A percentile compares a stretch with the other conserved stretches of the same genome.
phyloP scores from a whole-genome alignment of 176 grass and related monocot genomes.

The Eleusine indica region DNA sequence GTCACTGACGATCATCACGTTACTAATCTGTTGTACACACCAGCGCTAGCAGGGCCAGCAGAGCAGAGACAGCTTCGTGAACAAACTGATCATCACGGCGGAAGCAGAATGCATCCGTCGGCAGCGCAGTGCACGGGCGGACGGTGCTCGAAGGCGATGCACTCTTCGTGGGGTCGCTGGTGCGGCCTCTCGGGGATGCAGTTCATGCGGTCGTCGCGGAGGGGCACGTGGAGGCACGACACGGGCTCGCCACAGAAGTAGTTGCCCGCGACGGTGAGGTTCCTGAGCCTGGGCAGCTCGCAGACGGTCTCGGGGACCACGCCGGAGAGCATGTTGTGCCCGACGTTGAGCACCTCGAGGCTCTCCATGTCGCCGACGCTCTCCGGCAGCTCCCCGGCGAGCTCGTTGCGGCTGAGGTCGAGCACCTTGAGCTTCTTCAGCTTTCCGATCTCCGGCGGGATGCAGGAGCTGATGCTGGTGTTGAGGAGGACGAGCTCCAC shows the following conservation, averaged over 20 bases:
- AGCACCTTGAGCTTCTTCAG: conserved; percentile 78
- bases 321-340: conserved; percentile 69
- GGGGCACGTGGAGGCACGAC: conserved; percentile 61
- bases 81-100: background rate
- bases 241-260: conserved; percentile 80
- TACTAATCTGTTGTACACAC: no score
- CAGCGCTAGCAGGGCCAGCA: no score
- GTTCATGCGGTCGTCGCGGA: conserved; percentile 70
- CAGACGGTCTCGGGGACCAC: conserved; percentile 67
- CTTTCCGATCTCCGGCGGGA: conserved; percentile 74
- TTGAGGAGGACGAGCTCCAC: conserved; percentile 79
- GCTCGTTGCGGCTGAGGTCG: conserved; percentile 81
- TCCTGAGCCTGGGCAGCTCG: conserved; percentile 61
- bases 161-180: conserved; percentile 72
- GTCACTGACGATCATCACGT: no score
- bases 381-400: conserved; percentile 71
- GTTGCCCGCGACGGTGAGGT: conserved; percentile 81
- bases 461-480: conserved; percentile 77
- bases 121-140: conserved; percentile 72
- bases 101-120: conserved; percentile 62
- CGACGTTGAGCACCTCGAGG: conserved; percentile 86
- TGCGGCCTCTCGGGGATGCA: conserved; percentile 74
- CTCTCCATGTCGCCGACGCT: conserved; percentile 68
- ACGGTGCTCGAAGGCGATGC: conserved; percentile 62
- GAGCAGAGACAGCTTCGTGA: no score